Evolutionary conservation across 1,284 basidiomycete genomes (phyloP).

Genomic region (Rhizoctonia solani): DNA sequence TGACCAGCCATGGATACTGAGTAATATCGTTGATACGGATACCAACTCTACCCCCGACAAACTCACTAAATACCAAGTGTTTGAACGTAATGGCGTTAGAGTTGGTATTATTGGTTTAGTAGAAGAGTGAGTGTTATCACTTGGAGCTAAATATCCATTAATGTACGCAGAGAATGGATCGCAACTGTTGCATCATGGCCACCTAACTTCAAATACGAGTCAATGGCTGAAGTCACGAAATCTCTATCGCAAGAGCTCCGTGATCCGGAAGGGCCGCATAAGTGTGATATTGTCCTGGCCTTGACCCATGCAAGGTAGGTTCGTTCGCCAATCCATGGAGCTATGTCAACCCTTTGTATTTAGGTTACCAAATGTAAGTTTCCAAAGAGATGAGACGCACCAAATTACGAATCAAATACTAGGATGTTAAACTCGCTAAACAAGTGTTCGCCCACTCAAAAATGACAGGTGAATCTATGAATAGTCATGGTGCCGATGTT

Average conservation of each 20-base stretch:
- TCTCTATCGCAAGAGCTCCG: conserved; percentile 72
- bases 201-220: conserved; percentile 65
- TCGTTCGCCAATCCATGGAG: not conserved
- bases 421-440: conserved; percentile 73
- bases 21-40: conserved; percentile 69
- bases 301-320: conserved; percentile 73
- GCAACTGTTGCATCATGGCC: conserved; percentile 85
- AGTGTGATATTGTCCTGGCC: conserved; percentile 79
- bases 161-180: conserved; percentile 74
- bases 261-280: conserved; percentile 67
- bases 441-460: conserved; percentile 55
- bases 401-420: not conserved
- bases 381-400: not conserved
- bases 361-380: conserved; percentile 64
- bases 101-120: conserved; percentile 84
- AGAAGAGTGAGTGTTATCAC: conserved; percentile 62
- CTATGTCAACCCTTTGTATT: not conserved
- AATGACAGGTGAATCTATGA: conserved; percentile 52
- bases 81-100: conserved; percentile 68
- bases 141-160: not conserved
- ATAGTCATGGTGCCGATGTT: conserved; percentile 79
- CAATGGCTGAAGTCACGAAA: conserved; percentile 67
- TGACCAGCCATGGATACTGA: conserved; percentile 70
- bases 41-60: conserved; percentile 62
- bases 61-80: conserved; percentile 62